Percentiles rank a stretch among this genome's conserved stretches.
Conservation (phyloP, 2,329 filamentous ascomycete species). For the Blastomyces emzantsi region DNA sequence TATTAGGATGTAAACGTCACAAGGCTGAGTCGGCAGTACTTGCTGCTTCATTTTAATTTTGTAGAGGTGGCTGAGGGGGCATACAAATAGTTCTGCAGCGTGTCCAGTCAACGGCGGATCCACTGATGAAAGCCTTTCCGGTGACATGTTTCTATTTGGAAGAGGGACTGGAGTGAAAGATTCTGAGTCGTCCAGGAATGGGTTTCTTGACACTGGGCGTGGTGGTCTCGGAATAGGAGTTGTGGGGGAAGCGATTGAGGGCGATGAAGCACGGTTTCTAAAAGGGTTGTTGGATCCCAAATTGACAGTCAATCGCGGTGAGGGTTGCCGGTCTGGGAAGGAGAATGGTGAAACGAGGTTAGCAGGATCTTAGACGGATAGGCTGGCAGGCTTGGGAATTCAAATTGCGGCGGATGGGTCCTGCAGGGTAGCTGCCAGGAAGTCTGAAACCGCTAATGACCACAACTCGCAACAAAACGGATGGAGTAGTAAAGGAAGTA, state of each 20-base stretch:
- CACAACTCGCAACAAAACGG: background rate
- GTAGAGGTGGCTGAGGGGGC: slow-evolving; percentile 23
- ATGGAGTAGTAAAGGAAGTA: background rate
- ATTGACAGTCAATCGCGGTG: slow-evolving; percentile 26
- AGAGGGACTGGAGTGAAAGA: slow-evolving; percentile 27
- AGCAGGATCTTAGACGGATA: background rate
- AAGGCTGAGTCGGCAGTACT: background rate
- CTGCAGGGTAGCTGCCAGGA: background rate
- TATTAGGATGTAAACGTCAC: slow-evolving; percentile 8
- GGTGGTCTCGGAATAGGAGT: slow-evolving; percentile 16
- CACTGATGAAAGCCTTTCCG: slow-evolving; percentile 18
- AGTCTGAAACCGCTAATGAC: slow-evolving; percentile 7
- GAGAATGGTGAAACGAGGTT: slow-evolving; percentile 10
- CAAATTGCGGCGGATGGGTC: slow-evolving; percentile 4
- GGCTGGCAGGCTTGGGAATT: background rate
- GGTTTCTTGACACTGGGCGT: slow-evolving; percentile 52
- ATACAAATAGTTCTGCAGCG: slow-evolving; percentile 53
- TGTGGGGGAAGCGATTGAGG: slow-evolving; percentile 25
- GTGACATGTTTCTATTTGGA: slow-evolving; percentile 26
- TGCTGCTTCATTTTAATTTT: background rate
- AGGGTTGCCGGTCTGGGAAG: slow-evolving; percentile 26
- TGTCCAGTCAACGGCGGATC: slow-evolving; percentile 39
- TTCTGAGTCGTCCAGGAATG: slow-evolving; percentile 48
- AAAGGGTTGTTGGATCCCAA: slow-evolving; percentile 44
- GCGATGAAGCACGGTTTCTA: slow-evolving; percentile 39